phyloP scores from a whole-genome alignment of 495 filamentous ascomycete genomes.

The Xylaria bambusicola region DNA sequence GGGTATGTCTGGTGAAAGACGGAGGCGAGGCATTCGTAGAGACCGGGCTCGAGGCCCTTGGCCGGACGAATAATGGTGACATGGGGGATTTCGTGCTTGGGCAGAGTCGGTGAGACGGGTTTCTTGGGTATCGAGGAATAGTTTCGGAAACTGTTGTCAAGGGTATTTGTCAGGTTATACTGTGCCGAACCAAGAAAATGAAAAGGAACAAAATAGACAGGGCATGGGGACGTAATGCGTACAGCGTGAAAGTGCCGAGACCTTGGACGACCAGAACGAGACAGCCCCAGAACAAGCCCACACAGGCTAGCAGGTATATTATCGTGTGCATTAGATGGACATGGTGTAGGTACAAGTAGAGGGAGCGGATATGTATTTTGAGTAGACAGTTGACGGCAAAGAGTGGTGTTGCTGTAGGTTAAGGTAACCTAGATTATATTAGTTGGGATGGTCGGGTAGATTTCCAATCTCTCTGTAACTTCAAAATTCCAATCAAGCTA shows the following conservation, averaged over 20 bases:
- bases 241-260: slow-evolving; percentile 57
- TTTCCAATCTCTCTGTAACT: too few species aligned
- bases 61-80: slow-evolving; percentile 91
- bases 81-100: slow-evolving; percentile 63
- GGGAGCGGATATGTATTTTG: neutral
- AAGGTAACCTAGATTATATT: too few species aligned
- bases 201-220: neutral
- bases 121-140: slow-evolving; percentile 47
- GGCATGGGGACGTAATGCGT: slow-evolving; percentile 21
- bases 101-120: slow-evolving; percentile 47
- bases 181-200: too few species aligned
- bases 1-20: slow-evolving; percentile 87
- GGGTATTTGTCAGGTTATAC: slow-evolving; percentile 22
- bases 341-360: slow-evolving; percentile 9
- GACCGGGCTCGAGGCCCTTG: slow-evolving; percentile 85
- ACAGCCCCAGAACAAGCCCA: slow-evolving; percentile 52
- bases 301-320: slow-evolving; percentile 44
- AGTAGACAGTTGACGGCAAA: too few species aligned
- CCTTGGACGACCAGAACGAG: slow-evolving; percentile 49
- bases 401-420: too few species aligned
- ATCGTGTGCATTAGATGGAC: slow-evolving; percentile 37
- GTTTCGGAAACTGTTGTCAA: slow-evolving; percentile 48
- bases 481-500: too few species aligned
- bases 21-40: slow-evolving; percentile 92
- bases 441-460: too few species aligned